Base-by-base conservation (phyloP, 371 early-diverging fungal genomes). In the Actinomortierella ambigua region DNA sequence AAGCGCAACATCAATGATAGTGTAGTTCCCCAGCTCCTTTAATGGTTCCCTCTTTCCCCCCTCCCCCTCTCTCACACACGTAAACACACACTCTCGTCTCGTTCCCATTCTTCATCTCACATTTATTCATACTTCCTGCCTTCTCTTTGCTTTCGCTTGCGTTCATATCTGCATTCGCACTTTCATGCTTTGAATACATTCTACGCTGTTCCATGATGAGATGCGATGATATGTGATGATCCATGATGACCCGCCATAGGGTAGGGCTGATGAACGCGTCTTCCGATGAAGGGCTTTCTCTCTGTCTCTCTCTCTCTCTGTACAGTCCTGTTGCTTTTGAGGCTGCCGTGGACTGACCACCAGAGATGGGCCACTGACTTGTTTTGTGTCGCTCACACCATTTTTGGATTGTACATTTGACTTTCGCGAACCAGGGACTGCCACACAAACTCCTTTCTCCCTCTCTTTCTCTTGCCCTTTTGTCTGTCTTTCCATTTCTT, bases 1-100 rank as follows among this genome's bases (percentile, higher is more conserved):
- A 71, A 71, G 53, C 67, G 67, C 13, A 57, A 66, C 40, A 61
- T 71, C 28, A 56, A 66, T 23, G 67, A 59, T 18, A 28, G 51
- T 34, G 34, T 34, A 6, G 34, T 34, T 4, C 34, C 34, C 34
- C 34, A 34, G 34, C 34, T 34, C 34, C 34, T 34, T 34, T 34
- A 34, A 11, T 34, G 34, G 11, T n/a, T n/a, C n/a, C n/a, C n/a
- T n/a, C n/a, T 46, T n/a, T 1, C 22, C 22, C 46, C 1, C 3
- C 13, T 46, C 22, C 20, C 8, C 20, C 9, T 46, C 15, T n/a
- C n/a, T n/a, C 8, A 46, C 5, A 2, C n/a, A 22, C n/a, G 22
- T 46, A 46, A 46, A 46, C 46, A 22, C 13, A 44, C 20, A 44
- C 46, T 15, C n/a, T 24, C 27, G 2, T 14, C n/a, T 14, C 15